Evolutionary conservation across 345 rosid genomes (phyloP), one percentile per base, ranked within the genome.

Genomic region (Viola odorata): DNA sequence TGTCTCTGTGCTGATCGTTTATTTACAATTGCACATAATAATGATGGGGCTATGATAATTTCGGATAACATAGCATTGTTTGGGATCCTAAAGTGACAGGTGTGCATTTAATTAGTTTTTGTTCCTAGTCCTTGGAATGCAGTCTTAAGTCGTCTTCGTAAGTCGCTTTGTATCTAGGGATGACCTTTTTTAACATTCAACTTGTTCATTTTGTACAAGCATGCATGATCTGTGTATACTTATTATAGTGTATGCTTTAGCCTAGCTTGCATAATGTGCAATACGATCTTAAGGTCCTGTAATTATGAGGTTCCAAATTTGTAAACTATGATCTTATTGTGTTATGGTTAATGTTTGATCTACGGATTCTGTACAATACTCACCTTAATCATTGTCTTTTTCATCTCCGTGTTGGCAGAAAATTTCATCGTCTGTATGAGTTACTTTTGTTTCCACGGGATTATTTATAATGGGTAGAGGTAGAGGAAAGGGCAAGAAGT

Each of bases 381-480:
- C 50, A 47, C 5, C 50, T 4, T 47, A 7, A 45, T 68, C 15
- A 39, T 6, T 66, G 13, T 8, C 9, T 37, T 44, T 36, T 51
- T 53, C 51, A 9, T 63, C 17, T 50, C 11, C 61, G 66, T 45
- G 49, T 50, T 69, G 58, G 53, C 81, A 77, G 83, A 55, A 58
- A 62, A 39, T 40, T 50, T 68, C 45, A 50, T 60, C 50, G 32
- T 70, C 39, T 70, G 36, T 62, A 53, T 79, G 80, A 69, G 75
- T 61, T 59, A 53, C 71, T 54, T 45, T 48, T 61, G 14, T 38
- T 11, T 23, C 32, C 32, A 23, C 45, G 39, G 52, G 57, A 57
- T 65, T 39, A 58, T 74, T 69, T 65, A 61, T 57, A 57, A 86
- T 86, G 92, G 88, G 92, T 71, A 80, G 92, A 82, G 92, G 87